phyloP scores from a whole-genome alignment of 2,329 filamentous ascomycete species.

The Ramichloridium luteum region DNA sequence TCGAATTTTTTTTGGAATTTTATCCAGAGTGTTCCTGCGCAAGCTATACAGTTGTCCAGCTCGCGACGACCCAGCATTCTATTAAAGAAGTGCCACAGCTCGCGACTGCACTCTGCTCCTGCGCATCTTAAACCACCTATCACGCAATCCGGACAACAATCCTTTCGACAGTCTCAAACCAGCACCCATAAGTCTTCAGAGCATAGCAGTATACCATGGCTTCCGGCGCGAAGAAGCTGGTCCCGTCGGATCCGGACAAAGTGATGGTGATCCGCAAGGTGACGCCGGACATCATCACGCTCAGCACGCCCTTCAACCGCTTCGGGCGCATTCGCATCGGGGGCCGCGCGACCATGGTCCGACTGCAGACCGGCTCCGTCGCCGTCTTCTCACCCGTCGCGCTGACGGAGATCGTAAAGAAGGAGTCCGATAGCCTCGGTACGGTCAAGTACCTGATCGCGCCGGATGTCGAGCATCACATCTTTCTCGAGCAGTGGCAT shows the following conservation, averaged over 20 bases:
- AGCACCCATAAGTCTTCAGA: too few relatives aligned
- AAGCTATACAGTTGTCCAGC: too few relatives aligned
- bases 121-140: too few relatives aligned
- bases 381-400: conserved; percentile 88
- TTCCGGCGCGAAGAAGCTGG: conserved; percentile 23
- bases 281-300: conserved; percentile 63
- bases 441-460: conserved; percentile 75
- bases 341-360: conserved; percentile 75
- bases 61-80: too few relatives aligned
- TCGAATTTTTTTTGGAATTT: too few relatives aligned
- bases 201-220: too few relatives aligned
- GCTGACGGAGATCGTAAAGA: conserved; percentile 62
- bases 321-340: conserved; percentile 72
- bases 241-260: conserved; percentile 55
- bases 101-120: too few relatives aligned
- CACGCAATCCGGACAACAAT: too few relatives aligned
- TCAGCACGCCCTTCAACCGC: conserved; percentile 74
- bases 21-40: too few relatives aligned
- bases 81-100: too few relatives aligned
- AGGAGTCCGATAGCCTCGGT: conserved; percentile 46
- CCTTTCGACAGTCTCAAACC: too few relatives aligned
- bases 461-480: conserved; percentile 85
- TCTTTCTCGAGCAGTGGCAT: conserved; percentile 80
- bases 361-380: conserved; percentile 62
- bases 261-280: conserved; percentile 86